These are phyloP conservation scores for Solanum hybrid DNA, from an alignment of 305 asterid species.

Conservation along the genomic window DNA sequence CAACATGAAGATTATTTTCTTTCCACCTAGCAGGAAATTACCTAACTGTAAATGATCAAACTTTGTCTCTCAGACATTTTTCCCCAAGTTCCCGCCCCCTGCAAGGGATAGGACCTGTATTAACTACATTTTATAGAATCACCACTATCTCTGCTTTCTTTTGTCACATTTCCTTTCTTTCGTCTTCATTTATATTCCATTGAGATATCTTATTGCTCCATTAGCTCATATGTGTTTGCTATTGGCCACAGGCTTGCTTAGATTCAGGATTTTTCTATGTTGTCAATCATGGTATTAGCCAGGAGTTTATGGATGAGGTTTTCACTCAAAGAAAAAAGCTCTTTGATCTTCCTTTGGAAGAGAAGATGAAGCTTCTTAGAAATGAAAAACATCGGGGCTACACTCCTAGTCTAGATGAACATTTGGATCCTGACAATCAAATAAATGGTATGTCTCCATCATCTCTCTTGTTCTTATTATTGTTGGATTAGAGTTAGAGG, in stretches of 20 bases:
- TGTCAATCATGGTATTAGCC: constrained; percentile 69
- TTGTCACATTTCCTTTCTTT: not conserved
- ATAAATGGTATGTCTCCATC: constrained; percentile 38
- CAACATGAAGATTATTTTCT: not conserved
- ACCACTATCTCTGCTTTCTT: not conserved
- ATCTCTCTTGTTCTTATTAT: not conserved
- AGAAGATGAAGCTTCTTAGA: constrained; percentile 74
- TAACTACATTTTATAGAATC: not conserved
- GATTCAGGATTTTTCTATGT: constrained; percentile 88
- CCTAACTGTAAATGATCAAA: not conserved
- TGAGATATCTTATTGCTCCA: not conserved
- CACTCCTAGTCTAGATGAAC: constrained; percentile 74
- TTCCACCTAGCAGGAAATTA: not conserved
- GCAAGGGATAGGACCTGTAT: not conserved
- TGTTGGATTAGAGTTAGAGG: not conserved
- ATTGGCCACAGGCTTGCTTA: constrained; percentile 53
- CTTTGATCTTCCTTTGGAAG: constrained; percentile 51
- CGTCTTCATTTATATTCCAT: not conserved
- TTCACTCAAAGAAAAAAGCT: constrained; percentile 67
- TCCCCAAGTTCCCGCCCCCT: not conserved
- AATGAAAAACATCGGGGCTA: constrained; percentile 77
- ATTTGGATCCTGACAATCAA: constrained; percentile 63
- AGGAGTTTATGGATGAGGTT: constrained; percentile 66
- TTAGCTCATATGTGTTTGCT: not conserved
- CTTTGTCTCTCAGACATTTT: not conserved